A percentile compares a stretch with the other conserved stretches of the same genome.
Conservation (phyloP, 2,329 filamentous ascomycete species). For the Paraconiothyrium brasiliense region DNA sequence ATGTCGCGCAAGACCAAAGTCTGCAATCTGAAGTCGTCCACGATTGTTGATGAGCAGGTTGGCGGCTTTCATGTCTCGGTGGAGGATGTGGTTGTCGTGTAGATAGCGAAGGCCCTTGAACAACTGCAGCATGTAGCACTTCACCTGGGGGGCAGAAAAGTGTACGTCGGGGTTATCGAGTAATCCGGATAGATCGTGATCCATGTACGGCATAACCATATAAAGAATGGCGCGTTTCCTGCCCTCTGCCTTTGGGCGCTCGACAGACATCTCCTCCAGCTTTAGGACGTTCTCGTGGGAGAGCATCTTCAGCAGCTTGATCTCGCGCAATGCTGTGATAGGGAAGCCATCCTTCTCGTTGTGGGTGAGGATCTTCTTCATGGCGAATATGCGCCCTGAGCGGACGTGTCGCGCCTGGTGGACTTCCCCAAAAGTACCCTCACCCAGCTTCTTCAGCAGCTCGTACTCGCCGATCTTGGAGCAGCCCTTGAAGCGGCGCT, state of each 20-base stretch:
- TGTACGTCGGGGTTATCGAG: conserved; percentile 92
- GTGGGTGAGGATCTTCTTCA: conserved; percentile 99
- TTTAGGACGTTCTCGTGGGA: conserved; percentile 87
- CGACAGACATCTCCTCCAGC: conserved; percentile 95
- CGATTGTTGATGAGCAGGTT: conserved; percentile 96
- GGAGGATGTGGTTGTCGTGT: conserved; percentile 84
- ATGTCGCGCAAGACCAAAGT: conserved; percentile 93
- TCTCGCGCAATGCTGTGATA: conserved; percentile 97
- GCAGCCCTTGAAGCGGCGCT: conserved; percentile 79
- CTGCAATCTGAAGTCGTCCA: conserved; percentile 93
- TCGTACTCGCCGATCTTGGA: conserved; percentile 84
- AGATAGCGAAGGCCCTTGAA: conserved; percentile 90
- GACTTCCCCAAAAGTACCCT: conserved; percentile 96
- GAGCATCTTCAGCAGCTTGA: conserved; percentile 96
- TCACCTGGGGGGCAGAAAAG: conserved; percentile 91
- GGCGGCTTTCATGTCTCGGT: conserved; percentile 98
- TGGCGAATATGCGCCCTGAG: conserved; percentile 78
- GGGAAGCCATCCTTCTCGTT: conserved; percentile 99
- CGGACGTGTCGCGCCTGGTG: conserved; percentile 84
- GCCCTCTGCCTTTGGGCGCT: conserved; percentile 69
- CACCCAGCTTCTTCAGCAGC: conserved; percentile 83
- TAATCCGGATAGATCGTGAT: conserved; percentile 96
- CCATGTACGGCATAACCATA: conserved; percentile 99
- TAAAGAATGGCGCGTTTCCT: conserved; percentile 82
- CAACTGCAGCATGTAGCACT: conserved; percentile 96